Conservation (phyloP, 257 asterid genomes). For the Solanum paucissectum region DNA sequence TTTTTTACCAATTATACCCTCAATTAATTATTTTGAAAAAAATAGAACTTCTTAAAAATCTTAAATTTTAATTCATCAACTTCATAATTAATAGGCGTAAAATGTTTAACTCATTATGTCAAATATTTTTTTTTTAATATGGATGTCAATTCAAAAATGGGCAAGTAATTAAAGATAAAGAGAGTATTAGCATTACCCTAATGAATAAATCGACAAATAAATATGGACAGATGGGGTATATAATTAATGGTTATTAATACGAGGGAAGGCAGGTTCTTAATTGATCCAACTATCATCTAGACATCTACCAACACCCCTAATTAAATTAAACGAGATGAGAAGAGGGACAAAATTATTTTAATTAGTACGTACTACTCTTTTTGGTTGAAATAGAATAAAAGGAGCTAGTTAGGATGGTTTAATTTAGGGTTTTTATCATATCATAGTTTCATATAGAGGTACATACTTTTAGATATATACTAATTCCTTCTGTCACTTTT, state of each 20-base stretch:
- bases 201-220: too few relatives aligned
- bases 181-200: too few relatives aligned
- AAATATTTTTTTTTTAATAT: too few relatives aligned
- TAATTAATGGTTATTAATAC: not conserved
- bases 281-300: not conserved
- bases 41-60: too few relatives aligned
- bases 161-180: too few relatives aligned
- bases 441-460: not conserved
- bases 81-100: too few relatives aligned
- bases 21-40: too few relatives aligned
- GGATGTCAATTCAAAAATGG: too few relatives aligned
- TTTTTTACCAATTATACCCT: too few relatives aligned
- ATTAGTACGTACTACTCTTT: not conserved
- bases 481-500: not conserved
- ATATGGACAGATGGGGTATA: not conserved
- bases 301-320: not conserved
- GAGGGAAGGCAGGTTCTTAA: not conserved
- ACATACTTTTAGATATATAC: not conserved
- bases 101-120: too few relatives aligned
- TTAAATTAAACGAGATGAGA: not conserved
- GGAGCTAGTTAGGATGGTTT: not conserved
- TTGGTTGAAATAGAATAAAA: not conserved
- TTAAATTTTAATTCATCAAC: too few relatives aligned
- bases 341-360: not conserved
- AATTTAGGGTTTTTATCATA: too few relatives aligned